phyloP scores from a whole-genome alignment of 116 monocot genomes.

The Dioscorea cayenensis region DNA sequence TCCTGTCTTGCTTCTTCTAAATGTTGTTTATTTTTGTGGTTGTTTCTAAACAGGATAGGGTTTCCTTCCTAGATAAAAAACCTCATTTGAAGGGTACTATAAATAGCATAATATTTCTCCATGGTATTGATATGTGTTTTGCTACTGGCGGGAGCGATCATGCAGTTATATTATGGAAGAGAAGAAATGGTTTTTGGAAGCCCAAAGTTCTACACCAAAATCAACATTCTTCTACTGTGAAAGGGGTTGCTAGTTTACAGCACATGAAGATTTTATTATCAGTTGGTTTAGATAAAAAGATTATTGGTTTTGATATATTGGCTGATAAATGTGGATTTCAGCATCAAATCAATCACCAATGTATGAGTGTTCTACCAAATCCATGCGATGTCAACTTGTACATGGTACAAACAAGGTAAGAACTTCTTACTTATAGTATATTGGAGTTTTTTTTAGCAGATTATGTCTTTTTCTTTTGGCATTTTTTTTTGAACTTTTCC shows the following conservation, averaged over 20 bases:
- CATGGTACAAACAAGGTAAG: slow-evolving; percentile 91
- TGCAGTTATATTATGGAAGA: slow-evolving; percentile 73
- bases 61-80: slow-evolving; percentile 50
- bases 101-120: slow-evolving; percentile 71
- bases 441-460: neutral
- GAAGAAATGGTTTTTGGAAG: slow-evolving; percentile 59
- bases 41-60: slow-evolving; percentile 47
- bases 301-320: slow-evolving; percentile 58
- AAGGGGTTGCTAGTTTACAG: slow-evolving; percentile 74
- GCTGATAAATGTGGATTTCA: slow-evolving; percentile 56
- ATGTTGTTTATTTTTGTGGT: neutral
- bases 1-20: no score
- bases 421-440: neutral
- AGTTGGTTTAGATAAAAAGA: slow-evolving; percentile 82
- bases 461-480: neutral
- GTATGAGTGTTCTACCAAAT: slow-evolving; percentile 83
- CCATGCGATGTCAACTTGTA: slow-evolving; percentile 80
- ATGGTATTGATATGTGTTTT: slow-evolving; percentile 61
- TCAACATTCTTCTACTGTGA: slow-evolving; percentile 84
- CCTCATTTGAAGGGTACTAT: slow-evolving; percentile 82
- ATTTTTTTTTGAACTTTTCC: neutral
- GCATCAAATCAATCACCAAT: slow-evolving; percentile 75
- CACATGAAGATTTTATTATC: slow-evolving; percentile 75
- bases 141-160: slow-evolving; percentile 85
- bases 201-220: slow-evolving; percentile 49